phyloP scores from a whole-genome alignment of 768 basidiomycete genomes.

The Collybiopsis luxurians region DNA sequence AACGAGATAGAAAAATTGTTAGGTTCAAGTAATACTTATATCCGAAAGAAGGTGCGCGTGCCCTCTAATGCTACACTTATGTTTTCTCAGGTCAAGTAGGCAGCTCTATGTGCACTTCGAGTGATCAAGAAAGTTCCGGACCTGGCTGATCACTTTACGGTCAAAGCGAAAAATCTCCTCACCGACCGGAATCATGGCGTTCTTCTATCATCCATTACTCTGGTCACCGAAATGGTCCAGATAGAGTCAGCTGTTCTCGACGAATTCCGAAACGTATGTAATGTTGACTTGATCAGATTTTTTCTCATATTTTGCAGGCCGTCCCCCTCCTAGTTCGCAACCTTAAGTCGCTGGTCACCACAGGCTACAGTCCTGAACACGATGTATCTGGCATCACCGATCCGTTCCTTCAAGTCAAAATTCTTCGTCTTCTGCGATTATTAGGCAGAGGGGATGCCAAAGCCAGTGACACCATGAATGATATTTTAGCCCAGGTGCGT shows the following conservation, averaged over 20 bases:
- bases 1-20: slow-evolving; percentile 98
- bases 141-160: slow-evolving; percentile 86
- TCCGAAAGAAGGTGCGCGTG: slow-evolving; percentile 87
- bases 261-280: slow-evolving; percentile 85
- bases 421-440: slow-evolving; percentile 83
- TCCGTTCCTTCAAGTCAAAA: slow-evolving; percentile 92
- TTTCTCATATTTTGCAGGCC: slow-evolving; percentile 46
- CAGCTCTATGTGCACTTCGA: slow-evolving; percentile 90
- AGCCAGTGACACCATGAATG: slow-evolving; percentile 97
- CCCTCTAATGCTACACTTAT: slow-evolving; percentile 3
- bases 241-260: slow-evolving; percentile 68
- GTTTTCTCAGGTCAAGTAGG: slow-evolving; percentile 43
- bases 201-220: slow-evolving; percentile 88
- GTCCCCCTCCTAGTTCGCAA: slow-evolving; percentile 93
- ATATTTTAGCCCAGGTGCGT: slow-evolving; percentile 91
- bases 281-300: slow-evolving; percentile 1
- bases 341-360: slow-evolving; percentile 91
- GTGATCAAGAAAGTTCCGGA: slow-evolving; percentile 97
- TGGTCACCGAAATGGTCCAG: slow-evolving; percentile 93
- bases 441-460: slow-evolving; percentile 82
- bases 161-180: slow-evolving; percentile 86
- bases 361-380: slow-evolving; percentile 97
- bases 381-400: slow-evolving; percentile 99
- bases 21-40: slow-evolving; percentile 97
- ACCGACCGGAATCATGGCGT: slow-evolving; percentile 98